Evolutionary conservation across 371 early-diverging fungal genomes (phyloP).

Genomic region (Mortierella sp.): DNA sequence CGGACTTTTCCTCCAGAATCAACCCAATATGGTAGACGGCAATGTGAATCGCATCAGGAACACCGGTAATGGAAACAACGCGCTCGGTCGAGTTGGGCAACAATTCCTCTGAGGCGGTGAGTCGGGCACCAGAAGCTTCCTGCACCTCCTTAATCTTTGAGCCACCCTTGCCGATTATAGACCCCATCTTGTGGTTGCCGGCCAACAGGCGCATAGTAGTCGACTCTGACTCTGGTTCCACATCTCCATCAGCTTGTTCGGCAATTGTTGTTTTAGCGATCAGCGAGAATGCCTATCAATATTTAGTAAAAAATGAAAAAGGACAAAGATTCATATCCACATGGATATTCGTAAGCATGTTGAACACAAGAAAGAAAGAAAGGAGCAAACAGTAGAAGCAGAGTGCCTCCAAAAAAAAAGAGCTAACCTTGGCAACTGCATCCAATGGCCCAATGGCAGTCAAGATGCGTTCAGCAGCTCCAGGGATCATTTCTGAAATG

Average conservation of each 20-base stretch:
- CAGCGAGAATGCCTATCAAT: constrained; percentile 74
- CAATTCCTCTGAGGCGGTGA: constrained; percentile 84
- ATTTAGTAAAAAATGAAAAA: not conserved
- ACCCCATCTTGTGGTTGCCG: constrained; percentile 84
- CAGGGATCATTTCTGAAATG: constrained; percentile 83
- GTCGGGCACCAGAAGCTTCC: constrained; percentile 82
- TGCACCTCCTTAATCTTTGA: constrained; percentile 87
- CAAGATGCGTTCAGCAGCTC: constrained; percentile 82
- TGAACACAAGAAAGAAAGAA: not conserved
- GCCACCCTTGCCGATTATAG: constrained; percentile 93
- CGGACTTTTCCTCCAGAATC: constrained; percentile 69
- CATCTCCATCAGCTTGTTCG: constrained; percentile 57
- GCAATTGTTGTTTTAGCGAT: constrained; percentile 75
- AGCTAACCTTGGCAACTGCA: constrained; percentile 77
- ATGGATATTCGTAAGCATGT: not conserved
- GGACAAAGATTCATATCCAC: not conserved
- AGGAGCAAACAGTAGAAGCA: not conserved
- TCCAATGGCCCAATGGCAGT: constrained; percentile 81
- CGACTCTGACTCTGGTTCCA: constrained; percentile 53
- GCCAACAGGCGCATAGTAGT: constrained; percentile 79
- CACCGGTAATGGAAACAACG: constrained; percentile 87
- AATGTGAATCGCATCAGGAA: constrained; percentile 81
- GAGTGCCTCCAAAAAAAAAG: not conserved
- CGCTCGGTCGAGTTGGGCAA: constrained; percentile 85
- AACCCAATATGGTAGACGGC: constrained; percentile 81